Evolutionary conservation across 225 moss, liverwort and hornwort species (phyloP).

Genomic region (Rhytidiadelphus loreus): DNA sequence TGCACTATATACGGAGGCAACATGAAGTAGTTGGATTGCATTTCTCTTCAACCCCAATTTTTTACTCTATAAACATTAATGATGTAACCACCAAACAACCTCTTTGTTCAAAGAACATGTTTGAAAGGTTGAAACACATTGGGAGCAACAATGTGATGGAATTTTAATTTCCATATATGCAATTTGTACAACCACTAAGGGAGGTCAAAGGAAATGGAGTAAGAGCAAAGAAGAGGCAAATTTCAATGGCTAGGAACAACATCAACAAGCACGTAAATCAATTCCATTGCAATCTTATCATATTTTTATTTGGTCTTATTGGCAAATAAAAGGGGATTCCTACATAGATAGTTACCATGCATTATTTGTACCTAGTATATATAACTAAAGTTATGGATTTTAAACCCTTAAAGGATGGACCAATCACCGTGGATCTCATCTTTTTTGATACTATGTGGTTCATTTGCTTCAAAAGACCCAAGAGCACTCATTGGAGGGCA

Average conservation of each 20-base stretch:
- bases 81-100: rapidly evolving
- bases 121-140: neutral
- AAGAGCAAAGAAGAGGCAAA: neutral
- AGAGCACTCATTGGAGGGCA: neutral
- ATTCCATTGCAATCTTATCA: neutral
- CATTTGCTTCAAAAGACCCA: neutral
- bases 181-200: neutral
- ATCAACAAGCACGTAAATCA: neutral
- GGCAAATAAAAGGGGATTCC: neutral
- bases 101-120: neutral
- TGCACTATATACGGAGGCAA: too few species aligned
- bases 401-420: rapidly evolving
- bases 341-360: rapidly evolving
- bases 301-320: neutral
- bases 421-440: rapidly evolving
- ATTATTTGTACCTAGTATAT: neutral
- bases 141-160: too few species aligned
- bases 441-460: neutral
- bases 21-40: neutral
- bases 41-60: neutral
- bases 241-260: rapidly evolving
- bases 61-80: neutral
- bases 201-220: neutral
- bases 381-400: neutral
- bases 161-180: too few species aligned